Base-by-base conservation (phyloP, 2,329 filamentous ascomycete species). In the Fonsecaea pugnacius region DNA sequence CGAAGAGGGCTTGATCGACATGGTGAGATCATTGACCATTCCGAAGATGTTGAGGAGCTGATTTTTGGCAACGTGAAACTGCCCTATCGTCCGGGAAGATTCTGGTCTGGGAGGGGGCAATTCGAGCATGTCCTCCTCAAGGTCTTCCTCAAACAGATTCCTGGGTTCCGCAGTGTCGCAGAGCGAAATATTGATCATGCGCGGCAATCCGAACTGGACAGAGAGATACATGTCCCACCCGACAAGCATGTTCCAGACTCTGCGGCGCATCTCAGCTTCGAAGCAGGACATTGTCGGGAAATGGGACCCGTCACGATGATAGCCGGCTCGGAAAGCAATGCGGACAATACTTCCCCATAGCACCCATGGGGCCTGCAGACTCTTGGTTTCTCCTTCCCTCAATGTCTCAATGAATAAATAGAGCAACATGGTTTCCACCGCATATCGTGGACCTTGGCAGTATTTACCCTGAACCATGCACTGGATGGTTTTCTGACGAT, bases 161-260 rank as follows among this genome's bases (percentile, higher is more conserved):
- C 80, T 78, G 5, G 87, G 87, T n/a, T 82, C 72, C 6, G 76
- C 72, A 0, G 85, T 86, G 70, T 90, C 87, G 38, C 80, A 84
- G 54, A 88, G 84, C 65, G 87, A 84, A 40, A 81, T 79, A 64
- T 84, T 79, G 51, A 88, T 79, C 77, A 87, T 85, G 64, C 83
- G 82, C 8, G 88, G 88, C 16, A 90, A 75, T 1, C 87, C 88
- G 66, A 89, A 80, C 70, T 89, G 86, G 69, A 88, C 88, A 1
- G 85, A 82, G 1, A 85, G 80, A 7, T 89, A 74, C 1, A 84
- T 75, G 69, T 90, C 88, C 55, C 89, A 78, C 70, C 88, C 86
- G n/a, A 73, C 70, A 6, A 79, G 64, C n/a, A 75, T 69, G 12
- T 71, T 68, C 79, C 79, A 81, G 2, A 77, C 59, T 24, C 79